Conservation (phyloP, 139 green algal genomes). For the Coccomyxa sp. region DNA sequence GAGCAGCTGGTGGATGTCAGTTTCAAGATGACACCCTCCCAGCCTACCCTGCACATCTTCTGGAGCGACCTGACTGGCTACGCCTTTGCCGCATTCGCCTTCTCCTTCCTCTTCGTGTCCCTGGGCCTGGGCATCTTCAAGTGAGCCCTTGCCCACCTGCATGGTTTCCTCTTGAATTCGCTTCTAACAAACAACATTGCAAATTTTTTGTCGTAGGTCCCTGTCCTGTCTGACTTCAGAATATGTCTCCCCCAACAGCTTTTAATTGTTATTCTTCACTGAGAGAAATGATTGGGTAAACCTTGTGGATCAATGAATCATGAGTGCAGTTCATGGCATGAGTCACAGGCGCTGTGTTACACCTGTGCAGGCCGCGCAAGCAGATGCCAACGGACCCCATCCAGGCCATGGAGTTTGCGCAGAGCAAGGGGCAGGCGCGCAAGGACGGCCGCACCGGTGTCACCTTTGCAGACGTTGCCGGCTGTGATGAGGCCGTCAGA, state of each 20-base stretch:
- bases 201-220: too few species aligned
- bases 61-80: constrained; percentile 17
- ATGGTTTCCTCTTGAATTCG: background rate
- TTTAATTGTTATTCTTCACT: too few species aligned
- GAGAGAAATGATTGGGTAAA: too few species aligned
- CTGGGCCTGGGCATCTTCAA: constrained; percentile 57
- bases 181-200: background rate
- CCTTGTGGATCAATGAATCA: too few species aligned
- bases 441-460: constrained; percentile 82
- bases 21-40: constrained; percentile 48
- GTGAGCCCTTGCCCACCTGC: background rate
- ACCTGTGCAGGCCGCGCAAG: constrained; percentile 33
- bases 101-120: constrained; percentile 45
- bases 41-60: constrained; percentile 20
- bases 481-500: constrained; percentile 72
- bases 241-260: too few species aligned
- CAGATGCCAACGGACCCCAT: constrained; percentile 51
- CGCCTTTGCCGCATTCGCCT: constrained; percentile 36
- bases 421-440: constrained; percentile 76
- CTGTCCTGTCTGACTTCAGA: too few species aligned
- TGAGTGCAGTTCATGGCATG: too few species aligned
- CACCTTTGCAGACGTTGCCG: constrained; percentile 89
- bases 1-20: constrained; percentile 58
- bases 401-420: constrained; percentile 91
- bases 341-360: too few species aligned